phyloP scores from a whole-genome alignment of 257 asterid species.

The Plectranthus barbatus region DNA sequence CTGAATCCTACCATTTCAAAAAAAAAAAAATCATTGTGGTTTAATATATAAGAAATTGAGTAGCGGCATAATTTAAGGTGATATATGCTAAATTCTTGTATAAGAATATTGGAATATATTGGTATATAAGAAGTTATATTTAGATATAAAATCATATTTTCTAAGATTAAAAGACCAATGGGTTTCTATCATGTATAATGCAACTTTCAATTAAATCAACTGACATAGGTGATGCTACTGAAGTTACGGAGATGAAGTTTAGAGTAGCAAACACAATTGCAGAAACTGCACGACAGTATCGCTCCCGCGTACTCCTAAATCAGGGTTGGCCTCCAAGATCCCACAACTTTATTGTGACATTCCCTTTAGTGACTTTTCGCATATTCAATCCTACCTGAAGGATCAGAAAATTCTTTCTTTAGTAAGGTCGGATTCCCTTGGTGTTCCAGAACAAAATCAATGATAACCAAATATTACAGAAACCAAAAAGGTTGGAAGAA shows the following conservation, averaged over 20 bases:
- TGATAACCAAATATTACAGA: neutral
- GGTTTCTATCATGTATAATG: neutral
- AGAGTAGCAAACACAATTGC: slow-evolving; percentile 79
- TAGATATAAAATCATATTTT: neutral
- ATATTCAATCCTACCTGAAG: slow-evolving; percentile 92
- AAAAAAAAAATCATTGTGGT: neutral
- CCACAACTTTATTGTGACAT: slow-evolving; percentile 95
- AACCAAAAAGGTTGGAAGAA: slow-evolving; percentile 1
- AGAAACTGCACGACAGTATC: slow-evolving; percentile 97
- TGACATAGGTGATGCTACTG: neutral
- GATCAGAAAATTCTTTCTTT: neutral
- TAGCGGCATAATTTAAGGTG: neutral
- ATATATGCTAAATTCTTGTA: neutral
- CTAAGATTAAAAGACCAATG: neutral
- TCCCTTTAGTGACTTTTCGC: slow-evolving; percentile 96
- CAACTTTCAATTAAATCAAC: neutral
- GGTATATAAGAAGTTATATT: neutral
- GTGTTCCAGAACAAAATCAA: neutral
- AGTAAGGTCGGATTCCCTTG: slow-evolving; percentile 2
- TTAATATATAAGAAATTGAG: neutral
- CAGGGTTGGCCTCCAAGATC: slow-evolving; percentile 99
- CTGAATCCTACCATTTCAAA: neutral
- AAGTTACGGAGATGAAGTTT: slow-evolving; percentile 7
- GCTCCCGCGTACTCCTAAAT: slow-evolving; percentile 96
- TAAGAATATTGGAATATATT: neutral